Evolutionary conservation across 2,329 filamentous ascomycete genomes (phyloP).

Genomic region (Berkeleyomyces rouxiae): DNA sequence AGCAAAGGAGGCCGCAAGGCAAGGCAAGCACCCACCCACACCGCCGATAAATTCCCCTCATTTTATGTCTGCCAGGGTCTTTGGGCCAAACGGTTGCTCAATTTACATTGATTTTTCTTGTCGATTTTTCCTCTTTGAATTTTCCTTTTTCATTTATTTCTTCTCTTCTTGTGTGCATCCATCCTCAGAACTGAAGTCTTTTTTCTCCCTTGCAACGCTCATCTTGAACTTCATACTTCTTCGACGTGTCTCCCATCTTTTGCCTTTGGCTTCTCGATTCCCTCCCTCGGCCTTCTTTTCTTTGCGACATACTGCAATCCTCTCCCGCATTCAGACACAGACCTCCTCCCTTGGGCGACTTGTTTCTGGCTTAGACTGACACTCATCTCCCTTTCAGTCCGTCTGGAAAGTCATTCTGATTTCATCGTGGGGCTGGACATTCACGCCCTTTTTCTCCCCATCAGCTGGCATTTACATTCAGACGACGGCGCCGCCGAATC

Average conservation of each 20-base stretch:
- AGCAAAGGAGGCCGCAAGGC: neutral
- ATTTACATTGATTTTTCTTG: conserved; percentile 4
- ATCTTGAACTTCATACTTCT: neutral
- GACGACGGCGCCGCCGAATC: neutral
- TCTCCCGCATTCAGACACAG: neutral
- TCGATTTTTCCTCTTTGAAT: neutral
- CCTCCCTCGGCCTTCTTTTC: neutral
- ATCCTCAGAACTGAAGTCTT: neutral
- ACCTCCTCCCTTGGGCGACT: neutral
- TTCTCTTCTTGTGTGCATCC: neutral
- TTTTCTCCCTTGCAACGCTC: neutral
- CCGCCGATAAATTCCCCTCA: neutral
- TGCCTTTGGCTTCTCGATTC: neutral
- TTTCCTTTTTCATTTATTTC: neutral
- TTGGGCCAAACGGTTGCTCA: neutral
- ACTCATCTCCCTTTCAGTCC: neutral
- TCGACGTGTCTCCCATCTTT: neutral
- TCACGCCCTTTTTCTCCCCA: neutral
- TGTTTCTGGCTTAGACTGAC: neutral
- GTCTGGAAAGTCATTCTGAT: neutral
- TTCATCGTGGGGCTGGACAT: conserved; percentile 1
- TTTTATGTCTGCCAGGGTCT: neutral
- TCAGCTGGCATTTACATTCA: neutral
- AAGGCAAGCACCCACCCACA: neutral
- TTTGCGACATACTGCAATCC: no score